Percentiles rank a stretch among this genome's conserved stretches.
These are phyloP conservation scores for Phytophthora litchii DNA, from an alignment of 352 stramenopile genomes.

Conservation along the genomic window DNA sequence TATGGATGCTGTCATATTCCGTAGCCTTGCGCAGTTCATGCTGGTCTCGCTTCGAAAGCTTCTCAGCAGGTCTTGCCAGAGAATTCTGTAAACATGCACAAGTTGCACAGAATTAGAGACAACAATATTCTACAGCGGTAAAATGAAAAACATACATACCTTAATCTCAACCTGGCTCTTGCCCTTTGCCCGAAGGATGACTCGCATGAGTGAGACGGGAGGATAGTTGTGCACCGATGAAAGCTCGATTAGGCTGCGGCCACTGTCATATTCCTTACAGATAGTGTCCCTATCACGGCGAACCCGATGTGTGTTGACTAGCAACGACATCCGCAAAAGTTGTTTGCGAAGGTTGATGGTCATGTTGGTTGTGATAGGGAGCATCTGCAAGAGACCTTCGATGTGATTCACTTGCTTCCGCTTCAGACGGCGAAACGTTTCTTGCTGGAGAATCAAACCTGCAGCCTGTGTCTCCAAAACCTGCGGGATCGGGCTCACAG, in stretches of 20 bases:
- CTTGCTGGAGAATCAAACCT: constrained; percentile 80
- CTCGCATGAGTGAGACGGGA: constrained; percentile 83
- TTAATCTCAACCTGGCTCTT: constrained; percentile 68
- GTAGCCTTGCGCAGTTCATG: constrained; percentile 72
- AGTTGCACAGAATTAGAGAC: neutral
- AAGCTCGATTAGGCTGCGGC: constrained; percentile 80
- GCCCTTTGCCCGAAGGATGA: constrained; percentile 73
- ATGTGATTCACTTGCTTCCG: constrained; percentile 82
- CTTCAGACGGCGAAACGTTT: constrained; percentile 88
- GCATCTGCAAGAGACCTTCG: constrained; percentile 80
- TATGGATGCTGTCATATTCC: constrained; percentile 86
- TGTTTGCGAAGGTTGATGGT: constrained; percentile 88
- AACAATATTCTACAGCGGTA: neutral
- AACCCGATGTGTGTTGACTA: constrained; percentile 88
- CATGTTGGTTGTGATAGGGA: constrained; percentile 89
- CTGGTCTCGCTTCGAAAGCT: constrained; percentile 72
- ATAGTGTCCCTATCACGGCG: constrained; percentile 64
- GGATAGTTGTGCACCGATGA: constrained; percentile 81
- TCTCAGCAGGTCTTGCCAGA: constrained; percentile 48
- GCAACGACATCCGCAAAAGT: constrained; percentile 81
- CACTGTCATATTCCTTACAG: constrained; percentile 70
- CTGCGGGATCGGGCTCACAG: constrained; percentile 78
- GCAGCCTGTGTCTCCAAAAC: constrained; percentile 84
- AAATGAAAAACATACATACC: constrained; percentile 24
- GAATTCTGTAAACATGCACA: constrained; percentile 43